phyloP scores from a whole-genome alignment of 192 early-diverging fungal species.

The Entomortierella parvispora region DNA sequence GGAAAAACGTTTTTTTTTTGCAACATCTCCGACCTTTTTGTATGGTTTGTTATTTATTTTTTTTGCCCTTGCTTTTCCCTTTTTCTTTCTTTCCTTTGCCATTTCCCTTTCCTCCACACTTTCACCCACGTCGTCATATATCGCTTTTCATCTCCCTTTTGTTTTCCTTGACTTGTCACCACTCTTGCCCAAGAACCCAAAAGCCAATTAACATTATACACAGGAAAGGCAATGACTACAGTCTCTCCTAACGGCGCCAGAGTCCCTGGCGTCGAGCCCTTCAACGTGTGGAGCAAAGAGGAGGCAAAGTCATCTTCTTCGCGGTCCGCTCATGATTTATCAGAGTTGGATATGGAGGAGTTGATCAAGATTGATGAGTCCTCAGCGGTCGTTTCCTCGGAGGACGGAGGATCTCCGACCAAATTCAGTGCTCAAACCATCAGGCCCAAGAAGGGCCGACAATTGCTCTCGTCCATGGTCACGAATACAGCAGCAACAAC shows the following conservation, averaged over 20 bases:
- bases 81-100: background rate
- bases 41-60: background rate
- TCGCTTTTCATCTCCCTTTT: background rate
- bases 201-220: too few relatives aligned
- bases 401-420: slow-evolving; percentile 1
- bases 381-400: background rate
- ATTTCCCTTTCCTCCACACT: background rate
- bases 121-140: background rate
- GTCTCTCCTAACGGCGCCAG: too few relatives aligned
- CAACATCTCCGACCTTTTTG: background rate
- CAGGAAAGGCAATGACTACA: too few relatives aligned
- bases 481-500: background rate
- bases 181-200: too few relatives aligned
- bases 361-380: slow-evolving; percentile 19
- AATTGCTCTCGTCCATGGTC: slow-evolving; percentile 25
- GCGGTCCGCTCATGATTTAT: background rate
- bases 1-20: too few relatives aligned
- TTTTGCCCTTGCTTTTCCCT: background rate
- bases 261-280: too few relatives aligned
- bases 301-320: background rate
- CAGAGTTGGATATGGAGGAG: slow-evolving; percentile 24
- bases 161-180: too few relatives aligned
- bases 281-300: too few relatives aligned
- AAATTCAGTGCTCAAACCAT: slow-evolving; percentile 29
- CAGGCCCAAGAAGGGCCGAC: slow-evolving; percentile 41